These are phyloP conservation scores for Streptanthus diversifolius DNA, from an alignment of 345 rosid species.

Conservation along the genomic window DNA sequence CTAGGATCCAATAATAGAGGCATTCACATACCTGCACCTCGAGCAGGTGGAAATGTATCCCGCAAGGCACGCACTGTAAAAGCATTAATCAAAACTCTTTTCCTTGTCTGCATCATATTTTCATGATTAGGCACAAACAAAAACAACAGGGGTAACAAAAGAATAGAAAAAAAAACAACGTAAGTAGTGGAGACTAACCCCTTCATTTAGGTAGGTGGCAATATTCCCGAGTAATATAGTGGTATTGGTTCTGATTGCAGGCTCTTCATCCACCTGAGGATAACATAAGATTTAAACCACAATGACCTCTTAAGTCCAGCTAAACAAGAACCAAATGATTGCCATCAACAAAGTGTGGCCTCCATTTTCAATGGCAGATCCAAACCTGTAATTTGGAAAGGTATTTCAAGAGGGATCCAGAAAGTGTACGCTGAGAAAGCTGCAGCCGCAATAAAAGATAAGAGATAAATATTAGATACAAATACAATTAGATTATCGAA, in stretches of 20 bases:
- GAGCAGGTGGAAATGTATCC: conserved; percentile 95
- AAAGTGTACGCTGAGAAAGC: conserved; percentile 95
- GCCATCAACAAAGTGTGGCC: background rate
- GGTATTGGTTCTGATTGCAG: conserved; percentile 96
- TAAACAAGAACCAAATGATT: background rate
- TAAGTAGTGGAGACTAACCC: conserved; percentile 50
- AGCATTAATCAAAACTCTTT: conserved; percentile 94
- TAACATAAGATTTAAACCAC: conserved; percentile 15
- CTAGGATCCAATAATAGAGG: background rate
- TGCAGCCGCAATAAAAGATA: conserved; percentile 40
- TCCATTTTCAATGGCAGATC: background rate
- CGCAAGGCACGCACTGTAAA: conserved; percentile 98
- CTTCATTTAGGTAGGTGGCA: conserved; percentile 83
- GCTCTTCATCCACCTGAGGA: conserved; percentile 94
- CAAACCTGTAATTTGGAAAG: conserved; percentile 94
- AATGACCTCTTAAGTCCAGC: background rate
- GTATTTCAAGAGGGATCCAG: conserved; percentile 84
- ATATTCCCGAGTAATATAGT: conserved; percentile 97
- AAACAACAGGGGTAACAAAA: conserved; percentile 1
- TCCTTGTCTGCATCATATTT: conserved; percentile 65
- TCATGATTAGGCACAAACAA: conserved; percentile 24
- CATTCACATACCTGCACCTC: conserved; percentile 84
- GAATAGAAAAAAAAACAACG: conserved; percentile 5
- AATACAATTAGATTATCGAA: background rate
- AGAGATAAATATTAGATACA: conserved; percentile 23